Evolutionary conservation across 306 rosid genomes (phyloP).

Genomic region (Casuarina cunninghamiana): DNA sequence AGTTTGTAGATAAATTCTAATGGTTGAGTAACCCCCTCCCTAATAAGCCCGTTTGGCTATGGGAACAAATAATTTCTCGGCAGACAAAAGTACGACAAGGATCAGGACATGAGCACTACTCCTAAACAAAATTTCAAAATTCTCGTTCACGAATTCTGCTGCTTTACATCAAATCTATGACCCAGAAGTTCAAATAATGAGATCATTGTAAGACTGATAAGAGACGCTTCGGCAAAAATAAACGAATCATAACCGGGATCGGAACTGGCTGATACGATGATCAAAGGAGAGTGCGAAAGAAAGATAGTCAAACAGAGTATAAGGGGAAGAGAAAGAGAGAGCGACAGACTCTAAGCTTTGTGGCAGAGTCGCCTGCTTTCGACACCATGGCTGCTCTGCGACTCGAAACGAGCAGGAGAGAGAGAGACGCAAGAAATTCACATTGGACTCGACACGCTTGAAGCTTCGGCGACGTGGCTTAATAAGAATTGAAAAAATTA

Average conservation of each 20-base stretch:
- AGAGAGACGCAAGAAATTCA: constrained; percentile 8
- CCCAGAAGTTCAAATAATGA: not conserved
- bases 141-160: constrained; percentile 5
- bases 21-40: not conserved
- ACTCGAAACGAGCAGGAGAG: constrained; percentile 26
- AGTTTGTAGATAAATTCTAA: not conserved
- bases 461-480: not conserved
- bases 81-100: constrained; percentile 11
- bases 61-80: not conserved
- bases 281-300: not conserved
- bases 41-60: not conserved
- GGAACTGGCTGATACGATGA: not conserved
- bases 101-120: constrained; percentile 27
- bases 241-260: constrained; percentile 14
- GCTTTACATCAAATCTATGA: constrained; percentile 13
- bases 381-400: constrained; percentile 50
- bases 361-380: constrained; percentile 57
- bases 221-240: constrained; percentile 20
- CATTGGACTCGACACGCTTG: not conserved
- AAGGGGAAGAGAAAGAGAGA: constrained; percentile 14
- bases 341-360: constrained; percentile 52
- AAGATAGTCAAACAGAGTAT: not conserved
- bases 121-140: constrained; percentile 2
- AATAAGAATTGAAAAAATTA: not conserved
- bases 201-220: constrained; percentile 10